These are phyloP conservation scores for Melampsora americana DNA, from an alignment of 1,284 basidiomycete species.

Conservation along the genomic window DNA sequence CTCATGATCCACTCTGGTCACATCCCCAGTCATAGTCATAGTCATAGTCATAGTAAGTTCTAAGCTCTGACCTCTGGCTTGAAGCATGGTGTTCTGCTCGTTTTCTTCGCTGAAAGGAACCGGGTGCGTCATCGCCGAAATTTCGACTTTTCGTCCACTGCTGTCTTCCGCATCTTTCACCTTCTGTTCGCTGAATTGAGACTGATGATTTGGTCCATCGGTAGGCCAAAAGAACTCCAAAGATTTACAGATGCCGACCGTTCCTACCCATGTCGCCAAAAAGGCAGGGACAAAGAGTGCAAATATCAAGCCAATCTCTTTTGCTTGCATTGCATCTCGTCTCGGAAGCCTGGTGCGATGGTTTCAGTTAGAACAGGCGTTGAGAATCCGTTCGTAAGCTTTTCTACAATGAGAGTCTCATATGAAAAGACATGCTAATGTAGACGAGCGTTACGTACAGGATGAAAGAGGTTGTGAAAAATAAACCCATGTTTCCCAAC, in stretches of 20 bases:
- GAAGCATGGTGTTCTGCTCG: neutral
- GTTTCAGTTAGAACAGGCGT: too few relatives aligned
- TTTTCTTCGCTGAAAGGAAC: neutral
- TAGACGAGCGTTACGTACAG: constrained; percentile 14
- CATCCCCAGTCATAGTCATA: neutral
- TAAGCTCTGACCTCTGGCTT: neutral
- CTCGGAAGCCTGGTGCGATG: constrained; percentile 25
- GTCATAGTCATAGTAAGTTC: neutral
- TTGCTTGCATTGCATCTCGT: constrained; percentile 24
- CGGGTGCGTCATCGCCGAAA: neutral
- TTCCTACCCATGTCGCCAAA: constrained; percentile 25
- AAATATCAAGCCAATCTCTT: constrained; percentile 34
- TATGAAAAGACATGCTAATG: too few relatives aligned
- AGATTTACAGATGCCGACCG: constrained; percentile 21
- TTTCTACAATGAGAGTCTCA: too few relatives aligned
- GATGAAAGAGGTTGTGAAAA: constrained; percentile 43
- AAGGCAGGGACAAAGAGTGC: constrained; percentile 35
- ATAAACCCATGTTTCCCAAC: constrained; percentile 40
- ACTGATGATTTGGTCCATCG: neutral
- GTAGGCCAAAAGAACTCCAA: neutral
- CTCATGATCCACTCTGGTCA: neutral
- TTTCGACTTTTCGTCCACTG: neutral
- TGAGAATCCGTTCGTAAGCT: too few relatives aligned
- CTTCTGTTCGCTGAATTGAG: neutral
- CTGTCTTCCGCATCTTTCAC: neutral